A percentile compares a stretch with the other conserved stretches of the same genome.
Evolutionary conservation across 306 rosid species (phyloP).

Genomic region (Fragaria iinumae): DNA sequence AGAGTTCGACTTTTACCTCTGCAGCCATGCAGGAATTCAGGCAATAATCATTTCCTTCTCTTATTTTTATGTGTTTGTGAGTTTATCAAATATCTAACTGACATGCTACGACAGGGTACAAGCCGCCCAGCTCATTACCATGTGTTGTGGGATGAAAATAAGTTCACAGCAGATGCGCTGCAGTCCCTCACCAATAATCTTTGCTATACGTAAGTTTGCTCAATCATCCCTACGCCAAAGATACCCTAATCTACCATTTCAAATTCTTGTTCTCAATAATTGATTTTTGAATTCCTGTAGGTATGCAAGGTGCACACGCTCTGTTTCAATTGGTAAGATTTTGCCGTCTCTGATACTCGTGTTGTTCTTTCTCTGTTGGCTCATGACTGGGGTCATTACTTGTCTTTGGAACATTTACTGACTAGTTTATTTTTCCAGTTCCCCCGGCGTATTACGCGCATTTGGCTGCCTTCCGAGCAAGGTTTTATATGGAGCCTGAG

Average conservation of each 20-base stretch:
- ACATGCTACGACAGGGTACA: slow-evolving; percentile 68
- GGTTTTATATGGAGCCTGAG: slow-evolving; percentile 93
- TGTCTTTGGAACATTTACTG: neutral
- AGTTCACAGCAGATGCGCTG: slow-evolving; percentile 83
- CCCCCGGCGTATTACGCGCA: slow-evolving; percentile 98
- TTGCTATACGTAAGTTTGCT: slow-evolving; percentile 79
- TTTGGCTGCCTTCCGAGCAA: slow-evolving; percentile 89
- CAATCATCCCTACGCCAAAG: neutral
- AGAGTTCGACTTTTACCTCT: slow-evolving; percentile 87
- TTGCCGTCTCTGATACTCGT: neutral
- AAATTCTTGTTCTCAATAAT: neutral
- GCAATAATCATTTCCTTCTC: slow-evolving; percentile 27
- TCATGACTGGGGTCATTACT: neutral
- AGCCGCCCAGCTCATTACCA: slow-evolving; percentile 99
- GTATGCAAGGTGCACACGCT: slow-evolving; percentile 91
- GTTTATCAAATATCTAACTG: neutral
- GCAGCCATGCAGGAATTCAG: slow-evolving; percentile 98
- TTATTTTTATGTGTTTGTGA: neutral
- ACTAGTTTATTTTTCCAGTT: slow-evolving; percentile 42
- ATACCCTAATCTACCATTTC: too few species aligned
- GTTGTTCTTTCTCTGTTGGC: neutral
- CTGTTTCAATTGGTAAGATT: slow-evolving; percentile 87
- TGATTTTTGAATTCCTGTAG: slow-evolving; percentile 33
- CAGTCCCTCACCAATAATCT: slow-evolving; percentile 84
- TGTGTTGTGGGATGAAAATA: slow-evolving; percentile 93